A percentile compares a stretch with the other conserved stretches of the same genome.
These are phyloP conservation scores for Fraxinus pennsylvanica DNA, from an alignment of 257 asterid species.

Conservation along the genomic window DNA sequence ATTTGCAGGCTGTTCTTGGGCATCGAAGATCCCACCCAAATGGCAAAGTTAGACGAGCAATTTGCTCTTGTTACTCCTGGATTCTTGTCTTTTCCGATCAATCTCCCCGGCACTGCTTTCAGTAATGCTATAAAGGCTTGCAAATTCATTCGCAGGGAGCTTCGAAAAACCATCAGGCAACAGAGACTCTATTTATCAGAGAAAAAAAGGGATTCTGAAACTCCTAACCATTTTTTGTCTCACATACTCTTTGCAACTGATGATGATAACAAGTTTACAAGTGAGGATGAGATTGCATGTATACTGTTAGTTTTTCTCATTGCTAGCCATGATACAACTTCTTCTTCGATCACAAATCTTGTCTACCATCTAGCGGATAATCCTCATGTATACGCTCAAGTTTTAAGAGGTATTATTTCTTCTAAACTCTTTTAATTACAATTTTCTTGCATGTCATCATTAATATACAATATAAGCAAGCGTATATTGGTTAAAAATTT, in stretches of 20 bases:
- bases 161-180: neutral
- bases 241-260: neutral
- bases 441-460: too few species aligned
- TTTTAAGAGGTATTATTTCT: neutral
- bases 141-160: neutral
- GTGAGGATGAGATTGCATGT: neutral
- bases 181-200: neutral
- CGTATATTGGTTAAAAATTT: too few species aligned
- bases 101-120: neutral
- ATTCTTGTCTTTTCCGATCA: neutral
- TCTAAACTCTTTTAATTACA: too few species aligned
- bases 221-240: neutral
- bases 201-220: neutral
- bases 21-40: neutral
- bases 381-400: neutral
- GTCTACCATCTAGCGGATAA: neutral
- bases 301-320: neutral
- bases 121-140: neutral
- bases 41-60: neutral
- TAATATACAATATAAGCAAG: too few species aligned
- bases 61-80: neutral
- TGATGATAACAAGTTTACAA: neutral
- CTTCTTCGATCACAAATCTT: neutral
- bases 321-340: neutral
- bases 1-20: conserved; percentile 1